Base-by-base conservation (phyloP, 108 stramenopile genomes). In the Licmophora abbreviata region DNA sequence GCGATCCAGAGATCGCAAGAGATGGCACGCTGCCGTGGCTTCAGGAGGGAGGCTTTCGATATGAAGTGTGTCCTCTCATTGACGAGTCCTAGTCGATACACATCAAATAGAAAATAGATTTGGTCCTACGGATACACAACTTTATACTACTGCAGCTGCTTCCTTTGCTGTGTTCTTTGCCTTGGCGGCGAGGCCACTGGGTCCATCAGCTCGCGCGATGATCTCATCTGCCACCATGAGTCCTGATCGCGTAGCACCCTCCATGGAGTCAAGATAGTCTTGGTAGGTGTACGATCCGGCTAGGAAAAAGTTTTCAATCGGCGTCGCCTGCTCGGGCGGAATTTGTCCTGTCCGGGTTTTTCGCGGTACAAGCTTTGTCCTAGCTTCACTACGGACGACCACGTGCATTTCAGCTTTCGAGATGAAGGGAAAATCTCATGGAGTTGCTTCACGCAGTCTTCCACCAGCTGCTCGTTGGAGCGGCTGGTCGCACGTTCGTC, bases 201-300 rank as follows among this genome's bases (percentile, higher is more conserved):
- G 75, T 32, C 80, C 82, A 69, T 94, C 89, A 1, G 88, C 90
- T 47, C 90, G 58, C 31, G 81, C 85, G 45, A 97, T 84, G 48
- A 97, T 86, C 29, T 91, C 91, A 72, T 97, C 94, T 1, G 96
- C 96, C 36, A 88, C 86, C 85, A 95, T 82, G 34, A 97, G 69
- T 23, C 93, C 94, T 24, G 84, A 86, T 54, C 90, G 74, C 9
- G 96, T 97, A 3, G 96, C 96, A 31, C 96, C 94, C 57, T 97
- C 96, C 96, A 97, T 97, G 25, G 94, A 95, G 67, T 95, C 94
- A 49, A 95, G 59, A 64, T 97, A 97, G 71, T 97, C 96, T 58
- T 95, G 94, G 69, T 92, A 97, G 1, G 96, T 97, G 68, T 97
- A 97, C 9, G 89, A 92, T 18, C 96, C 96, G 0, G 93, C 88